Evolutionary conservation across 495 filamentous ascomycete genomes (phyloP).

Genomic region (Podospora didyma): DNA sequence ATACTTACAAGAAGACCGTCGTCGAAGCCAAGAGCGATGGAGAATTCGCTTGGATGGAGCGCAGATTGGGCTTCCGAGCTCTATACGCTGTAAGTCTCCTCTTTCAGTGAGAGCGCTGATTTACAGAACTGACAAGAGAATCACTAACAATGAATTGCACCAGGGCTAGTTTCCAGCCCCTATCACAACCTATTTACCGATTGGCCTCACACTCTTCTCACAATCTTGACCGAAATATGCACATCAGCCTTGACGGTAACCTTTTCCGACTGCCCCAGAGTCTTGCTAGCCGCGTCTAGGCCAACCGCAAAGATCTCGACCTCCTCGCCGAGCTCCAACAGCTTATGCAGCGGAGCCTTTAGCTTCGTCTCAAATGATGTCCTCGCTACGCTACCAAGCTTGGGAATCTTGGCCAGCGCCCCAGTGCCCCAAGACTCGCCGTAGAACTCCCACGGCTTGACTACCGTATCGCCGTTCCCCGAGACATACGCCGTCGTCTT

Average conservation of each 20-base stretch:
- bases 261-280: neutral
- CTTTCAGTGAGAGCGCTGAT: too few relatives aligned
- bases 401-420: neutral
- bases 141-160: too few relatives aligned
- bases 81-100: too few relatives aligned
- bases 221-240: constrained; percentile 6
- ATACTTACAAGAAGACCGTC: too few relatives aligned
- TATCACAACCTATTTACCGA: too few relatives aligned
- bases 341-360: neutral
- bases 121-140: too few relatives aligned
- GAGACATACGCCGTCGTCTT: constrained; percentile 20
- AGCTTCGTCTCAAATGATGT: neutral
- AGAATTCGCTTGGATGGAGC: too few relatives aligned
- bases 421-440: neutral
- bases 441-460: constrained; percentile 17
- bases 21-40: too few relatives aligned
- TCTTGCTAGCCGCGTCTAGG: neutral
- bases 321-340: neutral
- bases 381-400: neutral
- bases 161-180: too few relatives aligned
- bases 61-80: too few relatives aligned
- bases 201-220: too few relatives aligned
- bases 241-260: neutral
- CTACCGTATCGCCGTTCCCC: constrained; percentile 29
- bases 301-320: neutral